A percentile compares a stretch with the other conserved stretches of the same genome.
Evolutionary conservation across 345 rosid species (phyloP).

Genomic region (Eucalyptus polybractea): DNA sequence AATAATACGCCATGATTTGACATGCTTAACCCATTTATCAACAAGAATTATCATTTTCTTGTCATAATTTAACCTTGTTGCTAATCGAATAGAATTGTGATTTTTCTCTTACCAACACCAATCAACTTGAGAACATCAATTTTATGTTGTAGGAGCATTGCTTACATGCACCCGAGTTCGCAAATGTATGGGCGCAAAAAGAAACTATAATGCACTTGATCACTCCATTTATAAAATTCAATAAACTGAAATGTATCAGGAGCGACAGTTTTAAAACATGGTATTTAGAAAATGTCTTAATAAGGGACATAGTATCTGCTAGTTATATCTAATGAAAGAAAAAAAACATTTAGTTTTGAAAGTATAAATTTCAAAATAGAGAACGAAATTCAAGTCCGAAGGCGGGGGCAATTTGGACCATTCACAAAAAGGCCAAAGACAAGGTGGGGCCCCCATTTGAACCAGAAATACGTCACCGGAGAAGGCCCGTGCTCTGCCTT

Average conservation of each 20-base stretch:
- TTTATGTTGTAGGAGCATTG: neutral
- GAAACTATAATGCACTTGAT: neutral
- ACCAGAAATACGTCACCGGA: neutral
- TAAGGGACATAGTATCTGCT: neutral
- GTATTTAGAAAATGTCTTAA: neutral
- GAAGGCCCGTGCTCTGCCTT: neutral
- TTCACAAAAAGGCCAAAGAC: neutral
- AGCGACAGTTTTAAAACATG: neutral
- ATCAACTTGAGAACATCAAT: neutral
- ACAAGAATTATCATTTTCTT: neutral
- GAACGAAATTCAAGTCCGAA: neutral
- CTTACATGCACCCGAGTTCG: neutral
- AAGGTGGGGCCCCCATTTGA: neutral
- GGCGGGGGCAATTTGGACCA: neutral
- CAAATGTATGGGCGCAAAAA: rapidly evolving
- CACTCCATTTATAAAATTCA: neutral
- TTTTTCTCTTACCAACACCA: too few species aligned
- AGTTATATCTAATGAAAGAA: neutral
- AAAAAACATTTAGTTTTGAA: neutral
- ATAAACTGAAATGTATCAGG: neutral
- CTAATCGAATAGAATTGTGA: neutral
- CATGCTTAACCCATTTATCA: neutral
- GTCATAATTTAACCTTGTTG: neutral
- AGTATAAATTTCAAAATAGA: neutral
- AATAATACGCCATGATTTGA: neutral